Evolutionary conservation across 2,329 filamentous ascomycete species (phyloP).

Genomic region (Cercospora beticola): DNA sequence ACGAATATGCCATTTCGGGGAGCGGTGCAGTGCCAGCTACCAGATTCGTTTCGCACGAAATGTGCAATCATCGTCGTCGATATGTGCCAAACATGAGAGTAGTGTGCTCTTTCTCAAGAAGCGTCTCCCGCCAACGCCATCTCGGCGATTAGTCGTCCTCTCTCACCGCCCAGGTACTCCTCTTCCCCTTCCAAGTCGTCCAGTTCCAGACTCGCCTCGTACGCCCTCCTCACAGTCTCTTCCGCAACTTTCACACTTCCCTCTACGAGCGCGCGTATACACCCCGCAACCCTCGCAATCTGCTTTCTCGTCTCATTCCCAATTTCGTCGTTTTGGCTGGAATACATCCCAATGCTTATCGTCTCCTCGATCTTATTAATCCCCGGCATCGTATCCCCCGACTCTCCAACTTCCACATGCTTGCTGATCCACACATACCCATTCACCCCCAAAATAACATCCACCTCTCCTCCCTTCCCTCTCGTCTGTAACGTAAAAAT

Average conservation of each 20-base stretch:
- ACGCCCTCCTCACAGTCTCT: constrained; percentile 79
- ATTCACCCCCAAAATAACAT: constrained; percentile 90
- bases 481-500: constrained; percentile 73
- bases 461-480: constrained; percentile 64
- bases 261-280: constrained; percentile 80
- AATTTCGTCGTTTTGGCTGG: constrained; percentile 89
- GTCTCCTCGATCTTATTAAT: constrained; percentile 88
- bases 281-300: constrained; percentile 79
- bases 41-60: not conserved
- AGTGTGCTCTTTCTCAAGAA: not conserved
- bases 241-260: constrained; percentile 84
- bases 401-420: constrained; percentile 63
- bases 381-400: constrained; percentile 50
- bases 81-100: not conserved
- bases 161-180: constrained; percentile 41
- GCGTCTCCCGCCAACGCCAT: constrained; percentile 31
- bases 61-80: not conserved
- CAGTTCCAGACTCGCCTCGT: constrained; percentile 76
- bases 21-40: not conserved
- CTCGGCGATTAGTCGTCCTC: constrained; percentile 40
- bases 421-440: constrained; percentile 91
- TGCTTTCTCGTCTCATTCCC: constrained; percentile 74
- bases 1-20: not conserved
- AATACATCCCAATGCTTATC: constrained; percentile 83
- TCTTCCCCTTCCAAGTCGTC: constrained; percentile 61